A percentile compares a stretch with the other conserved stretches of the same genome.
phyloP scores from a whole-genome alignment of 495 filamentous ascomycete species.

The Daldinia childiae region DNA sequence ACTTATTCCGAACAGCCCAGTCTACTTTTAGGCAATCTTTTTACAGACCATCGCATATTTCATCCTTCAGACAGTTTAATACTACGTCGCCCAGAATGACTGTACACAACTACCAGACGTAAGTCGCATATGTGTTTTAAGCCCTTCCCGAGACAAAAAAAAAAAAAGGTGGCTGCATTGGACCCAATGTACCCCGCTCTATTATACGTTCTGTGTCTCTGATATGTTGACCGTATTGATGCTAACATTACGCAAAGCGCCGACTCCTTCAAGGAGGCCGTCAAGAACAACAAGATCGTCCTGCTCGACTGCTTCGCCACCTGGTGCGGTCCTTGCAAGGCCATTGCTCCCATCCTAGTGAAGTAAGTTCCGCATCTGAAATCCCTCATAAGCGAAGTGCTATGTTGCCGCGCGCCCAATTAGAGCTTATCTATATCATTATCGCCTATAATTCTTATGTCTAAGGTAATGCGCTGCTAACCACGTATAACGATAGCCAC shows the following conservation, averaged over 20 bases:
- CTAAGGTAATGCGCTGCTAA: background rate
- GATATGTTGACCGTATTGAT: background rate
- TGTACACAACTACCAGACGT: slow-evolving; percentile 55
- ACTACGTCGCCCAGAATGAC: slow-evolving; percentile 56
- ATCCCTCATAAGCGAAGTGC: slow-evolving; percentile 14
- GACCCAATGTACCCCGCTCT: background rate
- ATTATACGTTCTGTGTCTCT: background rate
- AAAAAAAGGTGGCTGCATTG: background rate
- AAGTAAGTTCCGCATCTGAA: slow-evolving; percentile 57
- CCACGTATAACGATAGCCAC: slow-evolving; percentile 9
- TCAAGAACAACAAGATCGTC: slow-evolving; percentile 66
- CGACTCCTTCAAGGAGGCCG: slow-evolving; percentile 66
- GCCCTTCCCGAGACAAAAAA: background rate
- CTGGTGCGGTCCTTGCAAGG: slow-evolving; percentile 97
- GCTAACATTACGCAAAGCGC: slow-evolving; percentile 58
- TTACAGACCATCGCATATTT: slow-evolving; percentile 39
- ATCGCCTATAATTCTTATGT: background rate
- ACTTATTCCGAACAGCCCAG: slow-evolving; percentile 34
- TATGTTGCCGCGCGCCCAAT: background rate
- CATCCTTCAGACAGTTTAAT: slow-evolving; percentile 50
- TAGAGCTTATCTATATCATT: background rate
- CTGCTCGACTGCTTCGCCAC: slow-evolving; percentile 87
- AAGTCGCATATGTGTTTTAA: slow-evolving; percentile 31
- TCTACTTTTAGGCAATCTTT: slow-evolving; percentile 39
- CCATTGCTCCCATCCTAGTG: slow-evolving; percentile 78